These are phyloP conservation scores for Entamoeba histolytica DNA, from an alignment of 208 protist genomes.

Conservation along the genomic window DNA sequence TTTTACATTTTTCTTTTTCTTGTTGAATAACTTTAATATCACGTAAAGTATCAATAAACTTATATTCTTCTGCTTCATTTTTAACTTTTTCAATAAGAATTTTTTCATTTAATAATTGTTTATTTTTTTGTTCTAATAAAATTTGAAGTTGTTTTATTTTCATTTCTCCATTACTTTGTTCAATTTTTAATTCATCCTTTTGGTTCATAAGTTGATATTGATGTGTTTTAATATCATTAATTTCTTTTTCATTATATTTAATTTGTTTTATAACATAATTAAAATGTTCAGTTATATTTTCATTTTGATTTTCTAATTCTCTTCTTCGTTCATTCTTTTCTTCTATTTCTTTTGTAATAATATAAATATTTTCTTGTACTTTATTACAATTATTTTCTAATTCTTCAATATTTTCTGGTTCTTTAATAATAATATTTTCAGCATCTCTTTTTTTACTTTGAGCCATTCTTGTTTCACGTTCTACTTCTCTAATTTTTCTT, in stretches of 20 bases:
- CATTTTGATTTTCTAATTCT: background rate
- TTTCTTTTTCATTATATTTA: background rate
- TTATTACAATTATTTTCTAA: background rate
- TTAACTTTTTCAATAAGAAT: background rate
- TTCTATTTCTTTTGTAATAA: background rate
- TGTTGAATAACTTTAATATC: background rate
- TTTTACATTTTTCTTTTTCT: background rate
- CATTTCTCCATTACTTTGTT: background rate
- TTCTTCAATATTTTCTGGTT: background rate
- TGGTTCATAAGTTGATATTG: background rate
- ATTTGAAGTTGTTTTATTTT: background rate
- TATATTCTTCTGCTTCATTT: background rate
- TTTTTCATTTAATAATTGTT: background rate
- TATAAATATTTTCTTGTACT: background rate
- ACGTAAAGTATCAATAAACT: background rate
- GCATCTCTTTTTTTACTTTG: background rate
- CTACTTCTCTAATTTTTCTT: background rate
- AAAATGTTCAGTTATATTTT: background rate
- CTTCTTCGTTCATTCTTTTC: background rate
- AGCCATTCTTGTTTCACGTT: background rate
- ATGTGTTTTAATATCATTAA: background rate
- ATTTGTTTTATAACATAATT: background rate
- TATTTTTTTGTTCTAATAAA: background rate
- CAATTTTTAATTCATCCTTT: background rate
- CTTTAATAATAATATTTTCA: background rate